Evolutionary conservation across 148 eudicot genomes (phyloP).

Genomic region (Nyssa sinensis): DNA sequence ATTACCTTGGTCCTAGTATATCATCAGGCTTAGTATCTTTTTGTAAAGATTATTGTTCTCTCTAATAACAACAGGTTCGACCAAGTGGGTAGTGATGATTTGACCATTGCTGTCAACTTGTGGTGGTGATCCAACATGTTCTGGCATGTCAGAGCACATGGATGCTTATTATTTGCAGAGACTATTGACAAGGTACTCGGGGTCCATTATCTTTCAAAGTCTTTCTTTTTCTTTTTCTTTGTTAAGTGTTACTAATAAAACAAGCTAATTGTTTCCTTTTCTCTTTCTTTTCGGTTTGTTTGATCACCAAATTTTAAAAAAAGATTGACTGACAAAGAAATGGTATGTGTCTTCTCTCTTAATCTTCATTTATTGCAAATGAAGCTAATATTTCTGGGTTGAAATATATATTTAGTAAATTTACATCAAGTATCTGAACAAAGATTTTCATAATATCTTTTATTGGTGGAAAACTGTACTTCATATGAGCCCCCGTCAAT

Average conservation of each 20-base stretch:
- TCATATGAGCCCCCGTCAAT: not conserved
- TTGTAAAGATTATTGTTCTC: slow-evolving; percentile 9
- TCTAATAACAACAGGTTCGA: slow-evolving; percentile 60
- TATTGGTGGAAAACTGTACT: not conserved
- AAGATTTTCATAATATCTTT: not conserved
- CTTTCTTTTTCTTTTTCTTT: slow-evolving; percentile 6
- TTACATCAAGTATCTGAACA: not conserved
- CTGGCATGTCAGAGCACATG: slow-evolving; percentile 84
- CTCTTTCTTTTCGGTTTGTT: slow-evolving; percentile 19
- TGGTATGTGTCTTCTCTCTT: slow-evolving; percentile 50
- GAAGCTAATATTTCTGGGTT: not conserved
- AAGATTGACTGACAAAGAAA: slow-evolving; percentile 85
- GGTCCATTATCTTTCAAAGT: slow-evolving; percentile 1
- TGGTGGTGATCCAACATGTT: slow-evolving; percentile 84
- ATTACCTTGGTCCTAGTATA: not conserved
- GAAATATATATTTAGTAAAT: not conserved
- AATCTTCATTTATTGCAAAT: not conserved
- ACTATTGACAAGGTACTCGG: slow-evolving; percentile 69
- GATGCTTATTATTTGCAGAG: slow-evolving; percentile 86
- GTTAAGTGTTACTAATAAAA: not conserved
- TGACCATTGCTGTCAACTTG: slow-evolving; percentile 88
- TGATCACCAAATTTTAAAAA: slow-evolving; percentile 22
- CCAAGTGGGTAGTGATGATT: slow-evolving; percentile 87
- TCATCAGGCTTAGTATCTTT: not conserved
- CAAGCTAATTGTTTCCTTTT: slow-evolving; percentile 22